These are phyloP conservation scores for Akebia trifoliata DNA, from an alignment of 164 flowering plant genomes.

Conservation along the genomic window DNA sequence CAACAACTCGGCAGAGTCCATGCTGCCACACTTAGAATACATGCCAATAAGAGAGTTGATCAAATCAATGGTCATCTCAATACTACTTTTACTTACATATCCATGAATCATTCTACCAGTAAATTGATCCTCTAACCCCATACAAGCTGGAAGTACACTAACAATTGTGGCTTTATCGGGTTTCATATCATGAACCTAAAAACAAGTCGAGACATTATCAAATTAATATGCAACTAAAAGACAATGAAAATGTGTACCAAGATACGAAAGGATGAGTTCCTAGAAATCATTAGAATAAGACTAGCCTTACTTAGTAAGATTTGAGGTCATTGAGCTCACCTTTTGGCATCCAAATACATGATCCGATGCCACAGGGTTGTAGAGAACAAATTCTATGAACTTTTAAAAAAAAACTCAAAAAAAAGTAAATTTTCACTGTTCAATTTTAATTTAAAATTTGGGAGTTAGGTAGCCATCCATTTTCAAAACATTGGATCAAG, in stretches of 20 bases:
- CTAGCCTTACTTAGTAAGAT: too few species aligned
- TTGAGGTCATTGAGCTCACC: too few species aligned
- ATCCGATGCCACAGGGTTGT: too few species aligned
- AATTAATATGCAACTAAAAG: neutral
- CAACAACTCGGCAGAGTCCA: conserved; percentile 7
- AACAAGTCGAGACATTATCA: neutral
- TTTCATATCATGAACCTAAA: conserved; percentile 7
- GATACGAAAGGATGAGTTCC: neutral
- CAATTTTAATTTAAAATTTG: too few species aligned
- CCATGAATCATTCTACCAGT: conserved; percentile 6
- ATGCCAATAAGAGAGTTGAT: conserved; percentile 9
- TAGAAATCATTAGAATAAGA: neutral
- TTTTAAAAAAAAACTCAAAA: too few species aligned
- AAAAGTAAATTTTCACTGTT: too few species aligned
- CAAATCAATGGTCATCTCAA: conserved; percentile 1
- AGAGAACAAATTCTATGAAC: too few species aligned
- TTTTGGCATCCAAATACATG: too few species aligned
- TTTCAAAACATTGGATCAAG: too few species aligned
- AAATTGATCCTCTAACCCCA: conserved; percentile 1
- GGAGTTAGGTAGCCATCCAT: too few species aligned
- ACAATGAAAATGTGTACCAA: neutral
- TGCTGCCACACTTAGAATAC: conserved; percentile 11
- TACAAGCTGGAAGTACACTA: conserved; percentile 9
- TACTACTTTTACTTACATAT: conserved; percentile 3
- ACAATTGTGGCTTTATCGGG: conserved; percentile 14